phyloP scores from a whole-genome alignment of 495 filamentous ascomycete species.

The Daldinia grandis region DNA sequence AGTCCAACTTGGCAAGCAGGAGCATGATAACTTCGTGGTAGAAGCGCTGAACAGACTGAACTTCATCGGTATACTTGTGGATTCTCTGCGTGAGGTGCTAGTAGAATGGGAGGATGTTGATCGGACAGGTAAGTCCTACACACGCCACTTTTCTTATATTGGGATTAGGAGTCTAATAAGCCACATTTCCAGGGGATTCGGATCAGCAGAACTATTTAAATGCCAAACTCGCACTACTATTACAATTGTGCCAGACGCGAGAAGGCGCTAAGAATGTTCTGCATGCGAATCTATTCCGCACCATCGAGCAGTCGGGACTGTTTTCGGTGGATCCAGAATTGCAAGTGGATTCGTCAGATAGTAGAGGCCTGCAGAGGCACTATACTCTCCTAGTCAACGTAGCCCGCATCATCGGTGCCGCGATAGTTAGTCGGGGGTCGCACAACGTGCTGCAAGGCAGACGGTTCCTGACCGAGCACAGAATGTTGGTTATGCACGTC shows the following conservation, averaged over 20 bases:
- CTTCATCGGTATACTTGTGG: constrained; percentile 87
- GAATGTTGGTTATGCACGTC: constrained; percentile 81
- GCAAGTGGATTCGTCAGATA: constrained; percentile 63
- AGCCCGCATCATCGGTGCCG: constrained; percentile 80
- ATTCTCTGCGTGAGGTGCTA: constrained; percentile 77
- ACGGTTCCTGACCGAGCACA: constrained; percentile 79
- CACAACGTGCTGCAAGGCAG: constrained; percentile 84
- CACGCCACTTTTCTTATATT: not conserved
- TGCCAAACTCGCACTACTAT: constrained; percentile 81
- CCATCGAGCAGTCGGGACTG: constrained; percentile 77
- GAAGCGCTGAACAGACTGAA: constrained; percentile 84
- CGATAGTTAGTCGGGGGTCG: constrained; percentile 77
- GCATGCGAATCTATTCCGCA: constrained; percentile 86
- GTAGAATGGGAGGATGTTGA: constrained; percentile 60
- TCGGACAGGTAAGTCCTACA: constrained; percentile 45
- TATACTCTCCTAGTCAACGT: constrained; percentile 84
- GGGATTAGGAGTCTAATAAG: constrained; percentile 33
- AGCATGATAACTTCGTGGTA: constrained; percentile 73
- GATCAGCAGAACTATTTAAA: constrained; percentile 67
- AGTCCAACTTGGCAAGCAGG: constrained; percentile 70
- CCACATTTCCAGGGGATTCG: constrained; percentile 38
- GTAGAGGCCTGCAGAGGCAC: constrained; percentile 76
- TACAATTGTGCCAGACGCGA: constrained; percentile 81
- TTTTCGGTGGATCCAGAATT: constrained; percentile 95
- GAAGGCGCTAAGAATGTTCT: constrained; percentile 81